Conservation (phyloP, 108 stramenopile species). For the Fistulifera solaris region DNA sequence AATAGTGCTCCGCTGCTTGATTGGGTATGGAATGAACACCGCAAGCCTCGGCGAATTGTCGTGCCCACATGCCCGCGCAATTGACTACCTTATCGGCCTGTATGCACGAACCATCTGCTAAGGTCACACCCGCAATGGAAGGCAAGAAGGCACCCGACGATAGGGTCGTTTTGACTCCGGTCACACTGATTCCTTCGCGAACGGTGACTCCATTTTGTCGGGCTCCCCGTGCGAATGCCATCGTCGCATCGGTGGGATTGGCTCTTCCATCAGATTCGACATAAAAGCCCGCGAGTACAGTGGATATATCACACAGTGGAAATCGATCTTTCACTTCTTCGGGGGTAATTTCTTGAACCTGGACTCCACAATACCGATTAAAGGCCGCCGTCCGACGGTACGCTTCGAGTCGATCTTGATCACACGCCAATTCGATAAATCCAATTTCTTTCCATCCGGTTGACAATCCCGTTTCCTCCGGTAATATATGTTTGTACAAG, state of each 20-base stretch:
- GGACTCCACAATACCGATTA: conserved; percentile 59
- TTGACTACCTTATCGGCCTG: conserved; percentile 52
- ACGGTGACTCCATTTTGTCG: conserved; percentile 35
- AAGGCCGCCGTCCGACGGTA: conserved; percentile 60
- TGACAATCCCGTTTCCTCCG: conserved; percentile 48
- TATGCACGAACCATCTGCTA: conserved; percentile 24
- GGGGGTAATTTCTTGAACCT: conserved; percentile 53
- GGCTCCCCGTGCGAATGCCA: conserved; percentile 50
- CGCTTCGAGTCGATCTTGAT: conserved; percentile 45
- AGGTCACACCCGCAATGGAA: conserved; percentile 33
- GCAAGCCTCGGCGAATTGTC: conserved; percentile 42
- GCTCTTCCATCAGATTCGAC: conserved; percentile 63
- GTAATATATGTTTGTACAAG: conserved; percentile 42
- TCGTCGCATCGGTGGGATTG: conserved; percentile 69
- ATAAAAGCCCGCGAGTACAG: conserved; percentile 62
- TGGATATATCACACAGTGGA: conserved; percentile 36
- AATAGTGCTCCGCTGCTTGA: conserved; percentile 85
- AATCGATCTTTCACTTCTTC: conserved; percentile 36
- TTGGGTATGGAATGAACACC: conserved; percentile 45
- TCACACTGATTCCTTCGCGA: conserved; percentile 24
- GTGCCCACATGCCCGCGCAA: conserved; percentile 78
- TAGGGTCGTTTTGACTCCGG: conserved; percentile 15
- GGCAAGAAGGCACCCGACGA: conserved; percentile 4
- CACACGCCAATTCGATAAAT: conserved; percentile 67
- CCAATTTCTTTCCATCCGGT: conserved; percentile 58